phyloP scores from a whole-genome alignment of 805 yeast genomes.

The Maudiozyma turicensis region DNA sequence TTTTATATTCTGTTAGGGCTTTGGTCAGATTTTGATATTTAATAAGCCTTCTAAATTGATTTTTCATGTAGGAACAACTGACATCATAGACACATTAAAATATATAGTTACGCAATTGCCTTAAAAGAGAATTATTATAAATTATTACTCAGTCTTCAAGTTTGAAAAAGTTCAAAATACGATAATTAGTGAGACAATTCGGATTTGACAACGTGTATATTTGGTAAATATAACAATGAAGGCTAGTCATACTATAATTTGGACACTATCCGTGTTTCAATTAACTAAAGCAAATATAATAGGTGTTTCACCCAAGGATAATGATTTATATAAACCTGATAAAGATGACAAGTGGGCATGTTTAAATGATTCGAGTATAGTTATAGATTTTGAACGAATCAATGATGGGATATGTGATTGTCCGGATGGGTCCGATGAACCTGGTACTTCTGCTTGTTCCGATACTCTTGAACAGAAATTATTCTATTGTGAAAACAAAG shows the following conservation, averaged over 20 bases:
- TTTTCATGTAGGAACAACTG: too few relatives aligned
- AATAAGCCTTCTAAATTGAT: too few relatives aligned
- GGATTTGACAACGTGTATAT: too few relatives aligned
- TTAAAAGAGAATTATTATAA: too few relatives aligned
- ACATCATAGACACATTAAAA: too few relatives aligned
- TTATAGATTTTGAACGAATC: constrained; percentile 48
- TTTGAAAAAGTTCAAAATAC: too few relatives aligned
- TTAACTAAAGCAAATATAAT: not conserved
- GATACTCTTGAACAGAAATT: constrained; percentile 12
- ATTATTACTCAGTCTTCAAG: too few relatives aligned
- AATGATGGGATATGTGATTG: constrained; percentile 93
- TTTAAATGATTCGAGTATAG: constrained; percentile 54
- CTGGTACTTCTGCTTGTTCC: constrained; percentile 83
- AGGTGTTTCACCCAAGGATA: constrained; percentile 10
- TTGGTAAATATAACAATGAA: not conserved
- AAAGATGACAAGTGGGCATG: constrained; percentile 60
- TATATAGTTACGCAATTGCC: too few relatives aligned
- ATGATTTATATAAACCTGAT: constrained; percentile 28
- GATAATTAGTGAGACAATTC: too few relatives aligned
- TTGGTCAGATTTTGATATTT: too few relatives aligned
- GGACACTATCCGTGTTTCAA: not conserved
- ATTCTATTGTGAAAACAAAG: constrained; percentile 73
- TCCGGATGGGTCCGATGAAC: constrained; percentile 97
- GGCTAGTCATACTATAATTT: not conserved
- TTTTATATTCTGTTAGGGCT: too few relatives aligned